Conservation (phyloP, 2,329 filamentous ascomycete species). For the Stromatinia cepivora region DNA sequence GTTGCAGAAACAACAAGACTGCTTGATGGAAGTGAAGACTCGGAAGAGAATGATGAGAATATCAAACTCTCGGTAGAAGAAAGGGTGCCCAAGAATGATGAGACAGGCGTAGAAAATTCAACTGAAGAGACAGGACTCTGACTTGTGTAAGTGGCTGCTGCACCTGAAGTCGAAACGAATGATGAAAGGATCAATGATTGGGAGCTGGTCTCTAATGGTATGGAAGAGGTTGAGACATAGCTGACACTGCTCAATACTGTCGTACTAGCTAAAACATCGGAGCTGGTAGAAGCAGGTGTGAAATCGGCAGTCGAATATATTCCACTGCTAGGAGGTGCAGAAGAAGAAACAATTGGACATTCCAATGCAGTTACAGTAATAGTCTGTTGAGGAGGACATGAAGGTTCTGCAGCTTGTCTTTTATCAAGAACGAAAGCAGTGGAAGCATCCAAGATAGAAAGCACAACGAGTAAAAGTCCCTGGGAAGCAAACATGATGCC, state of each 20-base stretch:
- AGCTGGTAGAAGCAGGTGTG: constrained; percentile 3
- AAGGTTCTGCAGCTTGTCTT: not conserved
- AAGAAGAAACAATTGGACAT: constrained; percentile 15
- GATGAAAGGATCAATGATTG: not conserved
- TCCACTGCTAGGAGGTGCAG: not conserved
- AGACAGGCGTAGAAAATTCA: not conserved
- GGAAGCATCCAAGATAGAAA: constrained; percentile 12
- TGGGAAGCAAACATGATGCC: constrained; percentile 4
- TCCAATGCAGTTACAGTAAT: constrained; percentile 9
- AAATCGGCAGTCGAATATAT: constrained; percentile 10
- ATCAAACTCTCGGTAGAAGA: not conserved
- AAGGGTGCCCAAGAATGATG: not conserved
- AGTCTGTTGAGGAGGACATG: constrained; percentile 8
- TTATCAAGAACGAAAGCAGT: constrained; percentile 4
- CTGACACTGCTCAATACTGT: not conserved
- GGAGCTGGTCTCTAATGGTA: not conserved
- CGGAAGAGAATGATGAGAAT: not conserved
- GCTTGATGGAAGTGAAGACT: not conserved
- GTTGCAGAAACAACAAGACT: not conserved
- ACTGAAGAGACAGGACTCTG: not conserved
- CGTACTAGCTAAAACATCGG: not conserved
- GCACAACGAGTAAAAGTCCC: not conserved
- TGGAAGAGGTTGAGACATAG: not conserved
- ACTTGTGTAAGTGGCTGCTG: constrained; percentile 8
- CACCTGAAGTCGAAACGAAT: not conserved